Conservation (phyloP, 116 monocot species). For the Thalassia testudinum region DNA sequence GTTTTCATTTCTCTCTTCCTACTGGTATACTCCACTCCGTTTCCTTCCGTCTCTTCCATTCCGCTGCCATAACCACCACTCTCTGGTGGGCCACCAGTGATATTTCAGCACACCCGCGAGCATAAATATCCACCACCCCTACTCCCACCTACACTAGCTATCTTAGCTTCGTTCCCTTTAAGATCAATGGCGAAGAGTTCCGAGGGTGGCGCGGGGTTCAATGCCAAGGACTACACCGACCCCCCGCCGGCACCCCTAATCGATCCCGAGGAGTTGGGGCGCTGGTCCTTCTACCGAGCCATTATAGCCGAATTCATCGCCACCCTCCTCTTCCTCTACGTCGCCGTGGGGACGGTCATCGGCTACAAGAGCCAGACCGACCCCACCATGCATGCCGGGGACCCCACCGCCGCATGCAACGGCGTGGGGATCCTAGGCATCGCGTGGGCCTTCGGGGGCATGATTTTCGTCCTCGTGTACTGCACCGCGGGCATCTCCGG, state of each 20-base stretch:
- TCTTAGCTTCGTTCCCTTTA: no score
- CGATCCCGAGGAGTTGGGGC: slow-evolving; percentile 10
- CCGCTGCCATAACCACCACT: no score
- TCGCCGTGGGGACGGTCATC: slow-evolving; percentile 15
- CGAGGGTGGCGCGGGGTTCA: no score
- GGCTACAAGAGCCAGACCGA: slow-evolving; percentile 13
- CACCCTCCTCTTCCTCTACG: slow-evolving; percentile 21
- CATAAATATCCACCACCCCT: no score
- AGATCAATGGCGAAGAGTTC: no score
- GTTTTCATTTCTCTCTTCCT: no score
- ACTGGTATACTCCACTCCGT: no score
- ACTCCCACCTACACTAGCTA: no score
- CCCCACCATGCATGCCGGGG: not conserved
- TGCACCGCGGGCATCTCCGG: slow-evolving; percentile 65
- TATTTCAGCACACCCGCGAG: no score
- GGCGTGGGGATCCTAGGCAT: slow-evolving; percentile 55
- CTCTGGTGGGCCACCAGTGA: no score
- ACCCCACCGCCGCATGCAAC: slow-evolving; percentile 4
- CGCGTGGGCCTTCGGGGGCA: slow-evolving; percentile 69
- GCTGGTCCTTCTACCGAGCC: slow-evolving; percentile 20
- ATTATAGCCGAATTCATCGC: slow-evolving; percentile 19
- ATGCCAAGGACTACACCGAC: slow-evolving; percentile 20
- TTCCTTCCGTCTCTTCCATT: no score
- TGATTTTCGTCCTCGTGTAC: slow-evolving; percentile 76
- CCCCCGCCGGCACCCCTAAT: slow-evolving; percentile 20